Conservation (phyloP, 306 rosid species). For the Rosa multiflora region DNA sequence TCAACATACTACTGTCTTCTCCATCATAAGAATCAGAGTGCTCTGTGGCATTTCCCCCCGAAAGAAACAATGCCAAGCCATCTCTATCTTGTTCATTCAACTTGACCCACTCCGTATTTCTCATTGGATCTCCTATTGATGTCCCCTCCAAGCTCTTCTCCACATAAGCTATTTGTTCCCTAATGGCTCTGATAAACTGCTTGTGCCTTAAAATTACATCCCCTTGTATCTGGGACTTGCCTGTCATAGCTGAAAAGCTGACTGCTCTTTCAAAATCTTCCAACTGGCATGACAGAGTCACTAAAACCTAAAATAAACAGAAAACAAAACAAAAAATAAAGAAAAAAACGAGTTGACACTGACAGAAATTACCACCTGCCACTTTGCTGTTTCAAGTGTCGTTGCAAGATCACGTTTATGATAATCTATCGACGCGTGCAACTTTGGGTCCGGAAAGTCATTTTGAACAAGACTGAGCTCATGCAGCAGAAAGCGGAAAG, state of each 20-base stretch:
- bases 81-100: conserved; percentile 41
- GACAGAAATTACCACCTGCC: conserved; percentile 36
- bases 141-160: conserved; percentile 32
- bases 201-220: conserved; percentile 33
- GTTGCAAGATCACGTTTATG: conserved; percentile 47
- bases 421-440: conserved; percentile 25
- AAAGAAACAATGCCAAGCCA: conserved; percentile 41
- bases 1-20: conserved; percentile 23
- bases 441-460: conserved; percentile 29
- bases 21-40: conserved; percentile 10
- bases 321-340: neutral
- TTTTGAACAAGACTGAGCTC: conserved; percentile 33
- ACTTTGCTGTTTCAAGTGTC: conserved; percentile 35
- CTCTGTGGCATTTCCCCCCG: conserved; percentile 28
- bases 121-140: conserved; percentile 20
- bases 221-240: conserved; percentile 25
- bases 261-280: conserved; percentile 49
- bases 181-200: conserved; percentile 36
- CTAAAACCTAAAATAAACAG: conserved; percentile 2
- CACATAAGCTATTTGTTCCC: conserved; percentile 37
- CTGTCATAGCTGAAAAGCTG: conserved; percentile 25
- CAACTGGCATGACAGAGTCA: conserved; percentile 30
- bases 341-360: neutral
- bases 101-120: conserved; percentile 25
- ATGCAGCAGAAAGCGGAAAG: conserved; percentile 34